Evolutionary conservation across 2,329 filamentous ascomycete species (phyloP).

Genomic region (Raffaelea ambrosiae): DNA sequence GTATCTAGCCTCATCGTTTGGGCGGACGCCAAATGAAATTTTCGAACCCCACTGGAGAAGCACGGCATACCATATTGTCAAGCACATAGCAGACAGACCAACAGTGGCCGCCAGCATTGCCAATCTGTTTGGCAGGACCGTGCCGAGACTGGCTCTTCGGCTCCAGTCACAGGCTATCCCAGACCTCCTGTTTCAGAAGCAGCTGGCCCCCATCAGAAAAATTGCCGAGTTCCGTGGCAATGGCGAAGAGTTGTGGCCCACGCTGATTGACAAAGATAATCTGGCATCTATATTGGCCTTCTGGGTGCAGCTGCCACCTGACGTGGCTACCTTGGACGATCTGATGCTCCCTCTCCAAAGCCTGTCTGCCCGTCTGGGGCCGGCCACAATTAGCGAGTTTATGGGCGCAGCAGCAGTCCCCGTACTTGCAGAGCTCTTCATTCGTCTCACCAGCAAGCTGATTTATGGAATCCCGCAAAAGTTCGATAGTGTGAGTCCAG

Average conservation of each 20-base stretch:
- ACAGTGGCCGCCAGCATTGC: slow-evolving; percentile 74
- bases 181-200: slow-evolving; percentile 68
- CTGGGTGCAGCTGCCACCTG: slow-evolving; percentile 11
- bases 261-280: slow-evolving; percentile 48
- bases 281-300: slow-evolving; percentile 46
- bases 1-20: slow-evolving; percentile 58
- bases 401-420: slow-evolving; percentile 10
- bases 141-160: slow-evolving; percentile 63
- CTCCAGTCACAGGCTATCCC: slow-evolving; percentile 80
- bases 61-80: slow-evolving; percentile 72
- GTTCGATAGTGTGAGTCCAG: slow-evolving; percentile 6
- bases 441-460: slow-evolving; percentile 8
- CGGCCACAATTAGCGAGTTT: slow-evolving; percentile 10
- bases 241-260: slow-evolving; percentile 44
- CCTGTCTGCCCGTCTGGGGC: slow-evolving; percentile 8
- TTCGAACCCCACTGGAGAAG: slow-evolving; percentile 85
- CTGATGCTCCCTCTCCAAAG: slow-evolving; percentile 11
- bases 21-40: slow-evolving; percentile 56
- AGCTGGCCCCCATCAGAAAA: slow-evolving; percentile 58
- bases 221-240: slow-evolving; percentile 73
- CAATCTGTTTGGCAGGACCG: slow-evolving; percentile 68
- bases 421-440: slow-evolving; percentile 13
- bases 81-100: slow-evolving; percentile 72
- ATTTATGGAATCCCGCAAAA: slow-evolving; percentile 4
- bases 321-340: slow-evolving; percentile 9